Conservation (phyloP, 2,329 filamentous ascomycete genomes). For the Claviceps quebecensis region DNA sequence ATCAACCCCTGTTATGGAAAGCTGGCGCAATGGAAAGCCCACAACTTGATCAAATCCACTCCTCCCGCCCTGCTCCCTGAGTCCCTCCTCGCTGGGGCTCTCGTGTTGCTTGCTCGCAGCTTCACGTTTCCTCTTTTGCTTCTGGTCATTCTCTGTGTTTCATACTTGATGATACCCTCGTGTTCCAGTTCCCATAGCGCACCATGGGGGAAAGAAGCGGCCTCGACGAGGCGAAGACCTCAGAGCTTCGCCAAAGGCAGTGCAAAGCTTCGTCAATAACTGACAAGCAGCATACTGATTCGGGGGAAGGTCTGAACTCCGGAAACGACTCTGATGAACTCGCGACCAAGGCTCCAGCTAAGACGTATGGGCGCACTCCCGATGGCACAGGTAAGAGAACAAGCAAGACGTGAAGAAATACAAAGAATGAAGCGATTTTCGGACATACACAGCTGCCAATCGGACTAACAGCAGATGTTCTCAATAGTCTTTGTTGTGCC, state of each 20-base stretch:
- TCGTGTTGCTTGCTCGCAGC: neutral
- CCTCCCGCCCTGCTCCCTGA: neutral
- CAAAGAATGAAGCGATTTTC: neutral
- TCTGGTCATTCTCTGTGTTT: neutral
- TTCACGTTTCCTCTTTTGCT: neutral
- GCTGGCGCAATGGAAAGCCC: neutral
- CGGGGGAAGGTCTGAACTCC: neutral
- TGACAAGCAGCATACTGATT: neutral
- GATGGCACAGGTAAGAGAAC: conserved; percentile 67
- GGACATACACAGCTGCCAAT: neutral
- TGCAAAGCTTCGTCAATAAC: neutral
- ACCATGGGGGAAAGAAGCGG: neutral
- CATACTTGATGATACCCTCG: neutral
- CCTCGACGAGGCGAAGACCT: conserved; percentile 3
- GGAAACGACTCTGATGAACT: conserved; percentile 1
- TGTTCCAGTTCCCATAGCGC: neutral
- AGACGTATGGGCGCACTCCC: conserved; percentile 82
- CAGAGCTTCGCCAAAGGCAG: conserved; percentile 3
- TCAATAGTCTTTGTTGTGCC: conserved; percentile 80
- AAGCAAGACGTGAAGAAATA: neutral
- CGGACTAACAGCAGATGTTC: conserved; percentile 6
- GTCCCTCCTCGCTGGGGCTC: neutral
- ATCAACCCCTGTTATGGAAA: neutral
- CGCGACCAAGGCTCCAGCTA: conserved; percentile 20
- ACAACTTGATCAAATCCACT: neutral